These are phyloP conservation scores for Barnettozyma vustinii DNA, from an alignment of 805 yeast genomes.

Conservation along the genomic window DNA sequence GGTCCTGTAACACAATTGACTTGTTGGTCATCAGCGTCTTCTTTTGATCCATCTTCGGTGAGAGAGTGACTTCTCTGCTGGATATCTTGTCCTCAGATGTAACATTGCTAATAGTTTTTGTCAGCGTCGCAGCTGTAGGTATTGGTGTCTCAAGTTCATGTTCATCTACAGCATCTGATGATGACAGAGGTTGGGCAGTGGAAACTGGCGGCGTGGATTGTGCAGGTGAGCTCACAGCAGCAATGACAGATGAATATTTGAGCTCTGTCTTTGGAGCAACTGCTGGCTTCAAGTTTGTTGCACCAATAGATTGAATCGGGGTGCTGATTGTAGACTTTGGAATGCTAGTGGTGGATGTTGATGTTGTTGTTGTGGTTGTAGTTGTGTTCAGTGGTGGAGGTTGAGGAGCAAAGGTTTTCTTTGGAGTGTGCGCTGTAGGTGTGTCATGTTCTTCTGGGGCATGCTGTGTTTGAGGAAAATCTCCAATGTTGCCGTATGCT, in stretches of 20 bases:
- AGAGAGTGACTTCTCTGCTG: conserved; percentile 12
- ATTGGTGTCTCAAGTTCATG: conserved; percentile 9
- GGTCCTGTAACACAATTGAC: conserved; percentile 18
- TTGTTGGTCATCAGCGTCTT: conserved; percentile 1
- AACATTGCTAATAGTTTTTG: conserved; percentile 10
- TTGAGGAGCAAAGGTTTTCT: conserved; percentile 27
- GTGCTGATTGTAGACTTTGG: conserved; percentile 1
- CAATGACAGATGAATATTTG: conserved; percentile 47
- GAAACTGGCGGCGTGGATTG: conserved; percentile 16
- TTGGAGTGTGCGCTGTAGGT: conserved; percentile 27
- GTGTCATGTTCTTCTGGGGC: conserved; percentile 12
- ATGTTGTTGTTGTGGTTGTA: conserved; percentile 7
- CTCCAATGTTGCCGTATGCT: conserved; percentile 47
- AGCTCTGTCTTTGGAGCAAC: conserved; percentile 49
- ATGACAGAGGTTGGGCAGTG: conserved; percentile 10
- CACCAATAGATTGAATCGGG: conserved; percentile 13
- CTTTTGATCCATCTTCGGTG: conserved; percentile 9
- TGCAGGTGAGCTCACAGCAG: conserved; percentile 16
- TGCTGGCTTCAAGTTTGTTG: conserved; percentile 43
- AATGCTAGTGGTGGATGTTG: conserved; percentile 4
- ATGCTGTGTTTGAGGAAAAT: conserved; percentile 20
- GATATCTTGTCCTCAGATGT: conserved; percentile 3
- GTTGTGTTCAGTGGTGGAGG: conserved; percentile 7
- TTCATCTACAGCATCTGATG: conserved; percentile 7
- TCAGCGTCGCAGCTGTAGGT: conserved; percentile 2